Base-by-base conservation (phyloP, 1,284 basidiomycete genomes). In the Pseudomicrostroma phylloplanum region DNA sequence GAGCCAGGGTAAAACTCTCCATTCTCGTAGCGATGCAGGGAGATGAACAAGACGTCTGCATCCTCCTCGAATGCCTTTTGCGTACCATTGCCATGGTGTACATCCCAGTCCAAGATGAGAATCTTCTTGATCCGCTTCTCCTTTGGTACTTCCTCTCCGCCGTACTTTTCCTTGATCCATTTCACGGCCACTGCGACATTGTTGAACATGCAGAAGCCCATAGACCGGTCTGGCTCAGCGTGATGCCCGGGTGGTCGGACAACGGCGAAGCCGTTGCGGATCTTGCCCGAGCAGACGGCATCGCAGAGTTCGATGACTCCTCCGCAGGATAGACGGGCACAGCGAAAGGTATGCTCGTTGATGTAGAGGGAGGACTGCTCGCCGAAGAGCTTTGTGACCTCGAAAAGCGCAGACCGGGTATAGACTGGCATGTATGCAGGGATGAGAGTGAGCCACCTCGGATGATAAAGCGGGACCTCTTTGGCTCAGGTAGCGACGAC, bases 161-260 rank as follows among this genome's bases (percentile, higher is more conserved):
- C 41, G 89, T 92, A 79, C 85, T 86, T 54, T 13, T 76, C 66
- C 39, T 74, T 70, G 0, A 82, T 63, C 63, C 66, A 76, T 21
- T 72, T 73, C 0, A 90, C 85, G 0, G 93, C 93, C 6, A 99
- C 89, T 1, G 94, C 89, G 21, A 96, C 93, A 73, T 99, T 99
- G 81, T 99, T 99, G 83, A 92, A 96, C 82, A 99, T 93, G 81
- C 96, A 98, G 80, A 99, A 99, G 0, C 96, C 96, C 90, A 96
- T 96, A 74, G 92, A 90, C 77, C 92, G 89, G 68, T 94, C 89
- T 1, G 96, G 96, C 80, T 99, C 96, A 19, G 96, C 94, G 74
- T 99, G 96, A 79, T 99, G 96, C 0, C 96, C 96, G 0, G 96
- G 96, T 11, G 96, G 96, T 25, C 96, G 86, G 41, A 98, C 91